phyloP scores from a whole-genome alignment of 148 eudicot genomes.

The Heliamphora exappendiculata region DNA sequence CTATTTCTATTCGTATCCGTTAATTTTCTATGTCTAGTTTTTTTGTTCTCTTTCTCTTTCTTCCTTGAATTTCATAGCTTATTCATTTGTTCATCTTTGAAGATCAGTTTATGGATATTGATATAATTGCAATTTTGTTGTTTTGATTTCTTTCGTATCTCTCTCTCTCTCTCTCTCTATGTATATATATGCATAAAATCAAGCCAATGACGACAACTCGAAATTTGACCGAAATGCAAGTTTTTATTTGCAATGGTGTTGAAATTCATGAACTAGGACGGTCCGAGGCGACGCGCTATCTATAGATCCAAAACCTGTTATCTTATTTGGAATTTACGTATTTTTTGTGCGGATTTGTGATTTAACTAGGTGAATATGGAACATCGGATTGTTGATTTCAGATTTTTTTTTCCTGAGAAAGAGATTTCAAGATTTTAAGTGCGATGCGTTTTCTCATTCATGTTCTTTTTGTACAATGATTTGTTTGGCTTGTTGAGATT shows the following conservation, averaged over 20 bases:
- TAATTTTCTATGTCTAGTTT: background rate
- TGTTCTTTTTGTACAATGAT: background rate
- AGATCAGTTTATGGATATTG: too few species aligned
- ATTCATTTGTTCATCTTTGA: slow-evolving; percentile 5
- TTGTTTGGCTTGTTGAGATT: background rate
- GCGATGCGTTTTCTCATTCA: background rate
- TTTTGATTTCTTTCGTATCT: background rate
- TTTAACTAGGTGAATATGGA: too few species aligned
- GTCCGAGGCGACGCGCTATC: slow-evolving; percentile 34
- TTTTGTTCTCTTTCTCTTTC: background rate
- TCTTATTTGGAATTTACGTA: background rate
- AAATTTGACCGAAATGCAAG: slow-evolving; percentile 9
- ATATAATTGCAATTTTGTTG: too few species aligned
- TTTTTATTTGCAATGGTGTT: slow-evolving; percentile 25
- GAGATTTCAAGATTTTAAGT: background rate
- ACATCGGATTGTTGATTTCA: background rate
- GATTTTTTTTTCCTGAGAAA: background rate
- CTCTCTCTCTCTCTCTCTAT: background rate
- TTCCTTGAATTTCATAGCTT: background rate
- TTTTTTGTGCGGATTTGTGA: background rate
- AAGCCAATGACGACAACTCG: slow-evolving; percentile 26
- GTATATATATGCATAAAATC: background rate
- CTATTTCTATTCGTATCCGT: background rate
- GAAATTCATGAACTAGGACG: slow-evolving; percentile 51
- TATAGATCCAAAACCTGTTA: background rate